Evolutionary conservation across 768 basidiomycete genomes (phyloP).

Genomic region (Kwoniella heveanensis): DNA sequence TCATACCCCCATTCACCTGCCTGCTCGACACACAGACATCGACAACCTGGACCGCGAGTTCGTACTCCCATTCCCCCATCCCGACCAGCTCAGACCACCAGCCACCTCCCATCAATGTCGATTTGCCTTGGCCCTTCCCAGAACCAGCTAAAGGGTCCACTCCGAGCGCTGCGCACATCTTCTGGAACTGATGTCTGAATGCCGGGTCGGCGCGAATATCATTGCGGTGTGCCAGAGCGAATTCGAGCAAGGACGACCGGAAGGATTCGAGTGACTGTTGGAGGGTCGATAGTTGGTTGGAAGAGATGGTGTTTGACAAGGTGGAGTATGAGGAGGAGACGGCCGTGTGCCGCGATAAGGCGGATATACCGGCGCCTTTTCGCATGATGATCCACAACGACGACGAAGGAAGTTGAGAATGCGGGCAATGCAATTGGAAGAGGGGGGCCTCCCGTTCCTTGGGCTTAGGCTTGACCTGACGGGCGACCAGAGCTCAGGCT

Average conservation of each 20-base stretch:
- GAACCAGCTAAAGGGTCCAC: constrained; percentile 86
- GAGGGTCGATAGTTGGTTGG: constrained; percentile 74
- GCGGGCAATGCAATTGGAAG: too few species aligned
- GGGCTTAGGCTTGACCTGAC: too few species aligned
- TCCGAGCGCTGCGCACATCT: constrained; percentile 92
- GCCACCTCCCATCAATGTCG: constrained; percentile 18
- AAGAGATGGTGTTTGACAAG: constrained; percentile 76
- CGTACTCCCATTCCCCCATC: constrained; percentile 92
- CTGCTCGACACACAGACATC: constrained; percentile 58
- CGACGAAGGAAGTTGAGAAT: neutral
- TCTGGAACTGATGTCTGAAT: constrained; percentile 88
- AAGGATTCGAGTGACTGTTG: constrained; percentile 81
- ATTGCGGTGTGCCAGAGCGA: constrained; percentile 79
- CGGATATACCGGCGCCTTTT: constrained; percentile 81
- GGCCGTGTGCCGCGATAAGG: constrained; percentile 83
- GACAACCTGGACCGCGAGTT: constrained; percentile 92
- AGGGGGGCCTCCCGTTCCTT: too few species aligned
- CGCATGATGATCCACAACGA: too few species aligned
- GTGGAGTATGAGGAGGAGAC: constrained; percentile 77
- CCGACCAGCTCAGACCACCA: constrained; percentile 83
- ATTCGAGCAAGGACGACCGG: constrained; percentile 73
- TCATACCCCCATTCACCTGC: constrained; percentile 79
- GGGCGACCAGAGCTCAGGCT: too few species aligned
- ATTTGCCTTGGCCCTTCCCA: neutral
- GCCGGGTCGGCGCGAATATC: constrained; percentile 80